Percentiles rank a stretch among this genome's conserved stretches.
Evolutionary conservation across 345 rosid genomes (phyloP).

Genomic region (Bruguiera sexangula): DNA sequence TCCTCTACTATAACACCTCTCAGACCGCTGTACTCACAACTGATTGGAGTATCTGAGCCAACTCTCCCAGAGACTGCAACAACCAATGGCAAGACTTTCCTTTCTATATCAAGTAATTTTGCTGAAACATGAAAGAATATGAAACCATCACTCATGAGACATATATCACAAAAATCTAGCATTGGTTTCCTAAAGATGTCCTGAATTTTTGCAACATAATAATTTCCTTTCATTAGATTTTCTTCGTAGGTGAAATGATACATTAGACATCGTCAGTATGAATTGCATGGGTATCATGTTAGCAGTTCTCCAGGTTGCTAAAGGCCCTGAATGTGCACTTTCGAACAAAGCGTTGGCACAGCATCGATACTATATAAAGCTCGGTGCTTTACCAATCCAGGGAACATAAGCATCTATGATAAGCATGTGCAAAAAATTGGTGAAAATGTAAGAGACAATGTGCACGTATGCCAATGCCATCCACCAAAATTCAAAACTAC

Average conservation of each 20-base stretch:
- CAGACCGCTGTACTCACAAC: constrained; percentile 67
- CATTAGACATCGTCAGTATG: background rate
- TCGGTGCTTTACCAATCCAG: background rate
- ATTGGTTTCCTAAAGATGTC: no score
- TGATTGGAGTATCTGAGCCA: constrained; percentile 84
- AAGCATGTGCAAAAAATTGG: no score
- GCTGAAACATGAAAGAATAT: constrained; percentile 45
- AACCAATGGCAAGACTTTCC: constrained; percentile 64
- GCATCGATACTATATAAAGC: background rate
- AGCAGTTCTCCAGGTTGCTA: background rate
- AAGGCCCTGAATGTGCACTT: background rate
- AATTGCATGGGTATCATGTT: no score
- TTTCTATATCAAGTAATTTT: constrained; percentile 68
- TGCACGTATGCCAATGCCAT: no score
- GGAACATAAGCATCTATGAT: no score
- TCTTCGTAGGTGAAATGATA: background rate
- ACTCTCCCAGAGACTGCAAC: constrained; percentile 74
- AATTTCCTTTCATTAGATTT: background rate
- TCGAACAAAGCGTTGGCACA: background rate
- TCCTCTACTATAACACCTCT: constrained; percentile 79
- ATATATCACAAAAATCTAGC: background rate
- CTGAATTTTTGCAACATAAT: no score
- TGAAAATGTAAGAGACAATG: no score
- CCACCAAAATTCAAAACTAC: no score
- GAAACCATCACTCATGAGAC: constrained; percentile 11